Base-by-base conservation (phyloP, 352 stramenopile genomes). In the Globisporangium megalacanthum region DNA sequence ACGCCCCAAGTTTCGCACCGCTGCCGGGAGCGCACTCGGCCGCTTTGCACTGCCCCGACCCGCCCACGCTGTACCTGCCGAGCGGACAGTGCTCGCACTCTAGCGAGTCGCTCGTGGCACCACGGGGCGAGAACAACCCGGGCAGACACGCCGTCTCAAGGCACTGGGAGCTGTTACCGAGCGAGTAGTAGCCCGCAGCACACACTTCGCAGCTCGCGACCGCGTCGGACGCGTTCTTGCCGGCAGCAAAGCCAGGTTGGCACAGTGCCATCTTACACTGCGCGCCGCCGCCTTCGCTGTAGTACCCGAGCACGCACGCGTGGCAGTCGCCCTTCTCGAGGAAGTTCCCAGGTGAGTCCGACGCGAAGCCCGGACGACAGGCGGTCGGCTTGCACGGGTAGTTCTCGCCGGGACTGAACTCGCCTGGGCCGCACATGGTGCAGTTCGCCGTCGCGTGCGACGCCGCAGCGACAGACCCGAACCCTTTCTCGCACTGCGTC, bases 271-370 rank as follows among this genome's bases (percentile, higher is more conserved):
- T 62, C 46, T 68, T 62, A 42, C 70, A 83, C 58, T 75, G 65
- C 20, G 54, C 68, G 15, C 55, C 52, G 14, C 68, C 70, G 11
- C 70, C 73, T 19, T 61, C 65, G 31, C 64, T 70, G 59, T 66
- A 83, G 52, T 62, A 76, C 2, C 73, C 73, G 6, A 76, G 61
- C 5, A 56, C 35, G 55, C 73, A 83, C 6, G 57, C 60, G 59
- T 70, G 65, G 54, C 73, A 83, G 56, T 74, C 66, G 51, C 73
- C 73, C 54, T 74, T 75, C 61, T 77, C 70, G 13, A 83, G 68
- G 25, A 61, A 64, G 47, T 72, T 76, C 17, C 67, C 70, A 10
- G 46, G 45, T 8, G 61, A 64, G 11, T 56, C 50, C 7, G 73
- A 79, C 1, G 73, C 65, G 19, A 54, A 73, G 5, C 73, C 73